Conservation (phyloP, 2,329 filamentous ascomycete species). For the Lojkania enalia region DNA sequence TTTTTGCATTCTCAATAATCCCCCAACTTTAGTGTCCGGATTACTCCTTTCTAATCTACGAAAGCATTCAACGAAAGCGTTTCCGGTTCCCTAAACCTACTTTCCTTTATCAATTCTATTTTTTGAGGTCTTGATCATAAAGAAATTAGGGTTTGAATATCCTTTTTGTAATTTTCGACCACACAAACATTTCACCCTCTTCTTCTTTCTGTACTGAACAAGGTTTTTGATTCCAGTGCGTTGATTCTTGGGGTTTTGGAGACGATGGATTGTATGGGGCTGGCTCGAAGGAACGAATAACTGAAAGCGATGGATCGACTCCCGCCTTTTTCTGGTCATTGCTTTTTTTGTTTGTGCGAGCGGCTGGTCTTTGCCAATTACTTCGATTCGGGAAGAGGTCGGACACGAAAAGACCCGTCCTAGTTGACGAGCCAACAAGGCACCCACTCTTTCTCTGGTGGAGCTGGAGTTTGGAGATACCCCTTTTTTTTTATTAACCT, state of each 20-base stretch:
- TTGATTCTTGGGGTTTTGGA: neutral
- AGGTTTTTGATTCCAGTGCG: too few species aligned
- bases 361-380: too few species aligned
- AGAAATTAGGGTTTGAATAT: slow-evolving; percentile 12
- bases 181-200: slow-evolving; percentile 5
- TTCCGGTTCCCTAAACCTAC: slow-evolving; percentile 18
- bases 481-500: too few species aligned
- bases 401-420: slow-evolving; percentile 6
- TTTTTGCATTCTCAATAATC: slow-evolving; percentile 6
- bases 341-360: too few species aligned
- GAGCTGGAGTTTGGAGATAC: slow-evolving; percentile 48
- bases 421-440: slow-evolving; percentile 6
- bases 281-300: too few species aligned
- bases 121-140: slow-evolving; percentile 3
- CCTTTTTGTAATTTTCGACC: slow-evolving; percentile 17
- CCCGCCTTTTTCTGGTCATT: too few species aligned
- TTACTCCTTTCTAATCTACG: slow-evolving; percentile 31
- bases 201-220: slow-evolving; percentile 6
- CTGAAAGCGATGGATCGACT: too few species aligned
- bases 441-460: slow-evolving; percentile 40
- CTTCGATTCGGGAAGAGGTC: too few species aligned
- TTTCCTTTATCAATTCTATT: slow-evolving; percentile 17
- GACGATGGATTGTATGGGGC: neutral
- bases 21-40: slow-evolving; percentile 18
- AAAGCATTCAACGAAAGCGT: slow-evolving; percentile 33